Evolutionary conservation across 2,329 filamentous ascomycete species (phyloP).

Genomic region (Penicillium expansum): DNA sequence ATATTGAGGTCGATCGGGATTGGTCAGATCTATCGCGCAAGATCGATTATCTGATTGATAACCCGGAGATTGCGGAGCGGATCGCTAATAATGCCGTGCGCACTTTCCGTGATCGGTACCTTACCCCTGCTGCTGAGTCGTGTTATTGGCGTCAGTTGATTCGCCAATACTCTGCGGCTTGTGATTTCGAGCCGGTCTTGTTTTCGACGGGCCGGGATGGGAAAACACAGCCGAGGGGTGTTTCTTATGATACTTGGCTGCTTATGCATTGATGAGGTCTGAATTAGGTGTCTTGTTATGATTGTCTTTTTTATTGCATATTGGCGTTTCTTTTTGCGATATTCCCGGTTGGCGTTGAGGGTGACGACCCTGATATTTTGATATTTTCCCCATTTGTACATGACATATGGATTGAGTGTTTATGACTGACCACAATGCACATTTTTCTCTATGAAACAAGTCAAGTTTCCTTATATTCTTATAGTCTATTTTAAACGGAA

Average conservation of each 20-base stretch:
- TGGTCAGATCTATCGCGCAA: constrained; percentile 56
- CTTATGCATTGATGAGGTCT: constrained; percentile 21
- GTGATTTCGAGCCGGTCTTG: constrained; percentile 43
- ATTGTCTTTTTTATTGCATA: background rate
- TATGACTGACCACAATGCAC: background rate
- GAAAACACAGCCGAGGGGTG: constrained; percentile 32
- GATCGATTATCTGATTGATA: constrained; percentile 44
- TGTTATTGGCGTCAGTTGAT: constrained; percentile 56
- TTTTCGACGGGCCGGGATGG: constrained; percentile 31
- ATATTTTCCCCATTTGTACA: background rate
- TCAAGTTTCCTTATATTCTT: background rate
- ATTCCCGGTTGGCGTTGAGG: constrained; percentile 1
- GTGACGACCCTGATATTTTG: background rate
- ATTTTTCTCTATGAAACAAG: background rate
- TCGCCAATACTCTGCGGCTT: constrained; percentile 35
- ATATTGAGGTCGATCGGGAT: constrained; percentile 49
- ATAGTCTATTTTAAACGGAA: background rate
- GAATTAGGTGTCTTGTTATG: background rate
- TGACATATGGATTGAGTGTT: background rate
- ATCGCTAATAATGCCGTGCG: constrained; percentile 51
- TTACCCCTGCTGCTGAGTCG: constrained; percentile 54
- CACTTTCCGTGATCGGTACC: constrained; percentile 53
- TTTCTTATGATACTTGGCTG: constrained; percentile 44
- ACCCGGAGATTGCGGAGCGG: constrained; percentile 45
- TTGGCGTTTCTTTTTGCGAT: background rate